Base-by-base conservation (phyloP, 768 basidiomycete species). In the Boletus rubroflammeus region DNA sequence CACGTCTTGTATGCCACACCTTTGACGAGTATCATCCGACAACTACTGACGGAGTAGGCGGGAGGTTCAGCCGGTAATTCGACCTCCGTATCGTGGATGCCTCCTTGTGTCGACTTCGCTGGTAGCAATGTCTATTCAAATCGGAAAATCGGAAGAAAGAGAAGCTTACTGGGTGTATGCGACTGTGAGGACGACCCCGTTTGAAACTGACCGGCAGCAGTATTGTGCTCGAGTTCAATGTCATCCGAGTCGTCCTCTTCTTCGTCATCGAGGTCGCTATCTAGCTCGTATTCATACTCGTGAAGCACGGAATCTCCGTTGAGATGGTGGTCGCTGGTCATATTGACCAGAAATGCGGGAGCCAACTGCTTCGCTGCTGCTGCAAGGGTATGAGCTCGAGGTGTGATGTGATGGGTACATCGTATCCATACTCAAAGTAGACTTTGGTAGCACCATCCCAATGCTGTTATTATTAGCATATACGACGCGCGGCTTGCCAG, bases 241-340 rank as follows among this genome's bases (percentile, higher is more conserved):
- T 19, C n/a, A 19, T 48, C 54, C 25, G 3, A 14, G 14, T 52
- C 54, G 0, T 23, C 34, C 1, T 50, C 54, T 5, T 57, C 58
- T 15, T 69, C 66, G 17, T 63, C 67, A 5, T 71, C 69, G 19
- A 68, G 64, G 42, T 68, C 67, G 38, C 69, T 71, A 31, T 68
- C 67, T 23, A 50, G 56, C 19, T 71, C 60, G 11, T 69, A 69
- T 13, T 59, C 60, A 8, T 68, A 69, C 3, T 66, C 59, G 38
- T 66, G 67, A 21, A 67, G 64, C 0, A 68, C 23, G 8, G 66
- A 52, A 21, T 68, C 47, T 10, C 15, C 35, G 21, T 43, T 47
- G 47, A 67, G 54, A 2, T 67, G 63, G 6, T 49, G 34, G 25
- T 67, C 66, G 40, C 54, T 11, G 9, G 64, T 58, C 66, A 67